These are phyloP conservation scores for Claviceps monticola DNA, from an alignment of 2,329 filamentous ascomycete species.

Conservation along the genomic window DNA sequence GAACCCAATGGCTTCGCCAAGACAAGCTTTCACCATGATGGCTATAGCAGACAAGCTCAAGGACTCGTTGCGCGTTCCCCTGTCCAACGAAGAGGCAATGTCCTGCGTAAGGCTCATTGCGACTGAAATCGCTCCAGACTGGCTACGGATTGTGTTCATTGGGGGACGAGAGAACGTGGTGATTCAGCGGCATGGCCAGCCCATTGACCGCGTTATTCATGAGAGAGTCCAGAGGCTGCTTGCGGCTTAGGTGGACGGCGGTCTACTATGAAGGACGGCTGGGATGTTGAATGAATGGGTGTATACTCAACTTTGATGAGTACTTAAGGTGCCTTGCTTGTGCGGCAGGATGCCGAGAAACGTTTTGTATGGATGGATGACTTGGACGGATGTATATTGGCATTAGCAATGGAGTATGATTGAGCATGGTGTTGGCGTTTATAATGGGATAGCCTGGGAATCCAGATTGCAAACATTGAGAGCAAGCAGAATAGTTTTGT, in stretches of 20 bases:
- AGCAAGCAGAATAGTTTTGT: too few species aligned
- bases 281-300: too few species aligned
- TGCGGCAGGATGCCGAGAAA: too few species aligned
- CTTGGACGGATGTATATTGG: too few species aligned
- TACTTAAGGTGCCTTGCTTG: too few species aligned
- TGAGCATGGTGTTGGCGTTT: too few species aligned
- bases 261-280: too few species aligned
- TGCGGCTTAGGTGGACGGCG: constrained; percentile 7
- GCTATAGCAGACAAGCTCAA: constrained; percentile 49
- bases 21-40: constrained; percentile 52
- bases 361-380: too few species aligned
- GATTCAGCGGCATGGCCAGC: constrained; percentile 31
- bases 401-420: too few species aligned
- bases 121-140: constrained; percentile 40
- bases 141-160: constrained; percentile 38
- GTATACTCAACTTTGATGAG: too few species aligned
- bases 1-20: constrained; percentile 32
- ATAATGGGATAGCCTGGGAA: too few species aligned
- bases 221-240: constrained; percentile 23
- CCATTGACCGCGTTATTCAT: constrained; percentile 22
- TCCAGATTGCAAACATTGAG: too few species aligned
- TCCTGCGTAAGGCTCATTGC: constrained; percentile 38
- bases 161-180: constrained; percentile 43
- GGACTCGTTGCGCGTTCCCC: constrained; percentile 48
- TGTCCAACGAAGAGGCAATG: constrained; percentile 38